Percentiles rank a stretch among this genome's conserved stretches.
Conservation (phyloP, 1,284 basidiomycete species). For the Fomitiporia mediterranea region DNA sequence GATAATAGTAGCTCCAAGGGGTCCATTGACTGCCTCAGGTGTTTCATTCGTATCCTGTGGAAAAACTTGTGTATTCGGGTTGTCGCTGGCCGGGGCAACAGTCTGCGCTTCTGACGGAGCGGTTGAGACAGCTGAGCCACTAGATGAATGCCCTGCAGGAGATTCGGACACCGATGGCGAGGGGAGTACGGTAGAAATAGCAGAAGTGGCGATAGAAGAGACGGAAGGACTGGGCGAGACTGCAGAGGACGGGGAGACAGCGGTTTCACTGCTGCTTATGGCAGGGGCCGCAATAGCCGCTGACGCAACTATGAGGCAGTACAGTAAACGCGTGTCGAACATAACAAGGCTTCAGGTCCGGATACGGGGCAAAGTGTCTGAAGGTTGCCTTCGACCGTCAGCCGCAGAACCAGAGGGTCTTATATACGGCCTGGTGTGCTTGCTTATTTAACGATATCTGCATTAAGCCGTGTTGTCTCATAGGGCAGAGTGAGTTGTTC, state of each 20-base stretch:
- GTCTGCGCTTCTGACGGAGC: constrained; percentile 29
- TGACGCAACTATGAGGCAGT: constrained; percentile 7
- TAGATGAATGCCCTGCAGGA: background rate
- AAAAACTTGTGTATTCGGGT: constrained; percentile 48
- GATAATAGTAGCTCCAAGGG: constrained; percentile 35
- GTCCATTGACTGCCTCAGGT: constrained; percentile 34
- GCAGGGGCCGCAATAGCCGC: constrained; percentile 11
- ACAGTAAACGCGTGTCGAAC: constrained; percentile 5
- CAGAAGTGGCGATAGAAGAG: constrained; percentile 2
- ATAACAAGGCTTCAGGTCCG: too few relatives aligned
- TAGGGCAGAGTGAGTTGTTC: background rate
- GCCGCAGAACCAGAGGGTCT: too few relatives aligned
- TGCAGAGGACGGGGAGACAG: background rate
- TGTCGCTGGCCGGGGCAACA: constrained; percentile 43
- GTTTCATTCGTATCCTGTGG: constrained; percentile 27
- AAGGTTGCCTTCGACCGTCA: background rate
- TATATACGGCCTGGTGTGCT: background rate
- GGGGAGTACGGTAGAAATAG: background rate
- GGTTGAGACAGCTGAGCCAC: background rate
- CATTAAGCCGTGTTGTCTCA: background rate
- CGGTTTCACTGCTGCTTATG: background rate
- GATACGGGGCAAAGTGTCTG: background rate
- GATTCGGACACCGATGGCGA: background rate
- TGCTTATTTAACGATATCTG: background rate
- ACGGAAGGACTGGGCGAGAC: background rate